Base-by-base conservation (phyloP, 2,329 filamentous ascomycete genomes). In the Aspergillus cejpii region DNA sequence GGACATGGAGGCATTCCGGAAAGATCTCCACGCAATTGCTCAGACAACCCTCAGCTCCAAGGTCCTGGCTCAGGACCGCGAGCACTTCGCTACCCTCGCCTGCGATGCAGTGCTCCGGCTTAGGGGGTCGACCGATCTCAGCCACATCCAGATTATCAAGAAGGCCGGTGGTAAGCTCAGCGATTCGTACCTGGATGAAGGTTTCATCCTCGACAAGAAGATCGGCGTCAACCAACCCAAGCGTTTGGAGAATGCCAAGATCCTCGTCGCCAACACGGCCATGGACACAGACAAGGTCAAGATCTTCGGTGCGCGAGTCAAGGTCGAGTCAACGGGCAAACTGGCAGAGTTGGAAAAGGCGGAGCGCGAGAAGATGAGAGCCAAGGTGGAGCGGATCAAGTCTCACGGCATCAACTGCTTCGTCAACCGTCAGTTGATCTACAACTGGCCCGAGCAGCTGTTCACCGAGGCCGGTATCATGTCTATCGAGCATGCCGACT, bases 241-340 rank as follows among this genome's bases (percentile, higher is more conserved):
- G 78, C 79, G 89, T 47, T 76, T 98, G 61, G 91, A 97, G 69
- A 97, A 98, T 68, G 92, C 91, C 55, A 98, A 97, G 76, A 98
- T 98, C 55, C 73, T 98, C 45, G 87, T 98, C 17, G 92, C 92
- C 53, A 98, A 98, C 74, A 98, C 92, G 7, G 86, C 90, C 10
- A 98, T 98, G 92, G 92, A 98, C 71, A 98, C 92, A 27, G 92
- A 98, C 74, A 98, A 98, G 78, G 87, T 98, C 74, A 98, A 98
- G 79, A 97, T 98, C 61, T 98, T 98, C 61, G 92, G 92, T 52
- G 92, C 92, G 12, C 82, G 91, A 48, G 88, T 98, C 61, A 97
- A 97, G 79, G 92, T 98, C 49, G 86, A 87, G 57, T 91, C 88
- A 24, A 98, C 92, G 2, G 88, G 88, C 67, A 96, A 97, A 77